phyloP scores from a whole-genome alignment of 306 rosid genomes.

The Vigna mungo region DNA sequence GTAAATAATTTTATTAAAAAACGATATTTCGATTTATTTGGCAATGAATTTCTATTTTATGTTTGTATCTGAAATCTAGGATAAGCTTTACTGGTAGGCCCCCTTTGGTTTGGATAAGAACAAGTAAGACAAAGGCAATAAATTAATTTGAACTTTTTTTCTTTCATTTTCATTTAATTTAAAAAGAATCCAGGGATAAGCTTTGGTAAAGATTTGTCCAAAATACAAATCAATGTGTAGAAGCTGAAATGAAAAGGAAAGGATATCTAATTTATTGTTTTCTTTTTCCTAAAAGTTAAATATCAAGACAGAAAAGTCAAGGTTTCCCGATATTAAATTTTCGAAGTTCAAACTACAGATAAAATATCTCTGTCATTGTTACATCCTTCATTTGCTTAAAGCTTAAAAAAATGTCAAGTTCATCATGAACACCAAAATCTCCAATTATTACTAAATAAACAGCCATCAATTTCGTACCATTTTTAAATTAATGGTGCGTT shows the following conservation, averaged over 20 bases:
- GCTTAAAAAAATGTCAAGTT: background rate
- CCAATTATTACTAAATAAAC: slow-evolving; percentile 26
- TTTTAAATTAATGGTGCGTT: no score
- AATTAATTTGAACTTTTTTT: no score
- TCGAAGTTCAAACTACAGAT: slow-evolving; percentile 36
- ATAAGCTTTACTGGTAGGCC: background rate
- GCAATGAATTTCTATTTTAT: background rate
- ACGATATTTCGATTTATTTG: background rate
- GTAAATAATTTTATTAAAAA: background rate
- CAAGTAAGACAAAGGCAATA: background rate
- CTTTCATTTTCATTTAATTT: background rate
- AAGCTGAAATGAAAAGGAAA: background rate
- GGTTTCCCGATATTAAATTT: background rate
- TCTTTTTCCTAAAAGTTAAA: background rate
- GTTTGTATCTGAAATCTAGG: background rate
- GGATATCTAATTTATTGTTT: background rate
- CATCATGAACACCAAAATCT: background rate
- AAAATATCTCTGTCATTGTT: background rate
- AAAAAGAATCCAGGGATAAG: background rate
- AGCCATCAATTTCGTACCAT: no score
- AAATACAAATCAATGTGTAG: background rate
- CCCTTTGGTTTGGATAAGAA: background rate
- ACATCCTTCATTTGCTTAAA: background rate
- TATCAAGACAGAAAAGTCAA: background rate
- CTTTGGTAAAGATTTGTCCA: background rate